A percentile compares a stretch with the other conserved stretches of the same genome.
Evolutionary conservation across 1,284 basidiomycete species (phyloP).

Genomic region (Ustilago vetiveriae): DNA sequence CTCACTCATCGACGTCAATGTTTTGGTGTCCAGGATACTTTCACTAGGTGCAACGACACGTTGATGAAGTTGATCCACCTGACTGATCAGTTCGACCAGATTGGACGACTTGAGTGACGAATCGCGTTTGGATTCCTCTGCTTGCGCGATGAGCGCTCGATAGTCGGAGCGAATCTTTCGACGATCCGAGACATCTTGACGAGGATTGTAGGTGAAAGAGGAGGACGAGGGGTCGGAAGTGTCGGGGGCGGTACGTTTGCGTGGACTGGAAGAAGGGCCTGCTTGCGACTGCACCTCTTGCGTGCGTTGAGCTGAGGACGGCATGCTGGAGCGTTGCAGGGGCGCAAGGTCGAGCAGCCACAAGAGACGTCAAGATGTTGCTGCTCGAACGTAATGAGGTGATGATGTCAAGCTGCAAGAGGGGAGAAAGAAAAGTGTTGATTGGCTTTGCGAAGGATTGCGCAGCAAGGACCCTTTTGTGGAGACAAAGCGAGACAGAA

Average conservation of each 20-base stretch:
- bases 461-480: slow-evolving; percentile 1
- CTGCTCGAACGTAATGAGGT: too few relatives aligned
- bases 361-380: background rate
- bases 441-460: background rate
- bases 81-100: slow-evolving; percentile 21
- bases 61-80: slow-evolving; percentile 26
- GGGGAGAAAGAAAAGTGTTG: slow-evolving; percentile 8
- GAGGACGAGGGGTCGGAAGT: background rate
- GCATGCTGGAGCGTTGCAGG: too few relatives aligned
- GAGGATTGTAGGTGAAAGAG: slow-evolving; percentile 53
- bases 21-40: slow-evolving; percentile 58
- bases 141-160: slow-evolving; percentile 47
- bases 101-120: slow-evolving; percentile 22
- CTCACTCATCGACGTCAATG: slow-evolving; percentile 55
- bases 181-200: slow-evolving; percentile 39
- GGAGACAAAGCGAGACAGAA: too few relatives aligned
- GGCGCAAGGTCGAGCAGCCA: too few relatives aligned
- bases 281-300: slow-evolving; percentile 20
- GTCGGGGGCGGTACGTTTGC: slow-evolving; percentile 15
- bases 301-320: background rate
- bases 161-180: slow-evolving; percentile 53
- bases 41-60: slow-evolving; percentile 29
- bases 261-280: slow-evolving; percentile 16
- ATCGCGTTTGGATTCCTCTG: slow-evolving; percentile 41
- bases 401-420: background rate